A percentile compares a stretch with the other conserved stretches of the same genome.
Evolutionary conservation across 2,329 filamentous ascomycete species (phyloP).

Genomic region (Trichoderma hamatum): DNA sequence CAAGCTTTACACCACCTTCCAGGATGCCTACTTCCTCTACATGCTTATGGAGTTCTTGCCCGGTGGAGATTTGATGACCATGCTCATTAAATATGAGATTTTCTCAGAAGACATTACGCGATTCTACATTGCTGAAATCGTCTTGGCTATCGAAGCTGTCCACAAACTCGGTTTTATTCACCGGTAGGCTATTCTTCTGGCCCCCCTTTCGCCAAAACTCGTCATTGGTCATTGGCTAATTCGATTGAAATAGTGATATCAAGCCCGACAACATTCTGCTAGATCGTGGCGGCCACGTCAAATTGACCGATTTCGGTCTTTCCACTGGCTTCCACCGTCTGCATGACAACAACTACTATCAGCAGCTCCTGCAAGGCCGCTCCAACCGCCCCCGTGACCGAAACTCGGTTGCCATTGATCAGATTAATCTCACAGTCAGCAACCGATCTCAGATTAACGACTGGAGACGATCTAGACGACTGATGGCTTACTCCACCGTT

Average conservation of each 20-base stretch:
- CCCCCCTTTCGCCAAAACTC: background rate
- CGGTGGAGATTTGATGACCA: conserved; percentile 98
- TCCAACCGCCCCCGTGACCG: conserved; percentile 77
- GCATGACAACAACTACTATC: conserved; percentile 98
- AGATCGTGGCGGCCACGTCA: conserved; percentile 94
- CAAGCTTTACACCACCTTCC: conserved; percentile 97
- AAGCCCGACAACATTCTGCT: conserved; percentile 98
- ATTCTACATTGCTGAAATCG: conserved; percentile 98
- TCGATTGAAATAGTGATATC: conserved; percentile 71
- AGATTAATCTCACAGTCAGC: conserved; percentile 97
- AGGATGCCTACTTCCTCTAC: conserved; percentile 94
- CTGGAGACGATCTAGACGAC: conserved; percentile 91
- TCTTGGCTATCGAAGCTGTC: conserved; percentile 96
- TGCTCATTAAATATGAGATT: conserved; percentile 99
- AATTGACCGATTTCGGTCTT: conserved; percentile 95
- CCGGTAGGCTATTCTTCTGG: conserved; percentile 64
- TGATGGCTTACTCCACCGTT: conserved; percentile 98
- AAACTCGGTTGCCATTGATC: conserved; percentile 93
- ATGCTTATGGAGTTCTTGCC: conserved; percentile 99
- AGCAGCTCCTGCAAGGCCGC: conserved; percentile 84
- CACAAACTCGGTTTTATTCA: conserved; percentile 98
- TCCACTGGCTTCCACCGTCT: conserved; percentile 98
- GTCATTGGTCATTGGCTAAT: background rate
- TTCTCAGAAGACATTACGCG: conserved; percentile 98
- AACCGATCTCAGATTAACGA: conserved; percentile 98